Evolutionary conservation across 1,139 yeast genomes (phyloP), one percentile per base, ranked within the genome.

Genomic region (Kodamaea sp.): DNA sequence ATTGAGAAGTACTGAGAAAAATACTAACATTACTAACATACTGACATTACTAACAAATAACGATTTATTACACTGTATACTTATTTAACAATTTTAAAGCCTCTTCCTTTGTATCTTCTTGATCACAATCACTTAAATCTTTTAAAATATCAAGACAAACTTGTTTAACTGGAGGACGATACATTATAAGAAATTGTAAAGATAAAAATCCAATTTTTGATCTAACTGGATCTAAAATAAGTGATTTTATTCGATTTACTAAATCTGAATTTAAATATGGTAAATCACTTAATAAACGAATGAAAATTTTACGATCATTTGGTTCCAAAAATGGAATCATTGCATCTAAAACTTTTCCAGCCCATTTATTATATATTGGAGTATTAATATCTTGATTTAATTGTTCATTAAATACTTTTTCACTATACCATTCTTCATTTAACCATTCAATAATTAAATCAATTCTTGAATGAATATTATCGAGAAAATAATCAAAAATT

Each of bases 351-450:
- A 88, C 77, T 45, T 76, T 78, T 6, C 75, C 72, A 0, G 94
- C 78, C 86, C 96, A 89, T 42, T 70, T 67, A 42, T 73, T 61
- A 57, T 87, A 87, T 7, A 57, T 60, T 7, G 81, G 79, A 0
- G 79, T 73, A 52, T 9, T 37, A 46, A 39, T 24, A 8, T 24
- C 22, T 10, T 31, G 29, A 8, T 27, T 35, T 8, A 15, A 11
- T 29, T 25, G 37, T 35, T 41, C 44, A 45, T 63, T 63, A 39
- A 62, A 63, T 1, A 77, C 78, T 46, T 64, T 65, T 48, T 84
- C 95, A 34, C 81, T 75, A 58, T 81, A 90, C 95, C 97, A 94
- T 60, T 94, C 98, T 60, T 92, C 98, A 53, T 86, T 90, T 39
- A 94, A 67, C 99, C 99, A 94, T 45, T 85, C 89, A 29, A 90